Conservation (phyloP, 495 filamentous ascomycete genomes). For the Penicillium subrubescens region DNA sequence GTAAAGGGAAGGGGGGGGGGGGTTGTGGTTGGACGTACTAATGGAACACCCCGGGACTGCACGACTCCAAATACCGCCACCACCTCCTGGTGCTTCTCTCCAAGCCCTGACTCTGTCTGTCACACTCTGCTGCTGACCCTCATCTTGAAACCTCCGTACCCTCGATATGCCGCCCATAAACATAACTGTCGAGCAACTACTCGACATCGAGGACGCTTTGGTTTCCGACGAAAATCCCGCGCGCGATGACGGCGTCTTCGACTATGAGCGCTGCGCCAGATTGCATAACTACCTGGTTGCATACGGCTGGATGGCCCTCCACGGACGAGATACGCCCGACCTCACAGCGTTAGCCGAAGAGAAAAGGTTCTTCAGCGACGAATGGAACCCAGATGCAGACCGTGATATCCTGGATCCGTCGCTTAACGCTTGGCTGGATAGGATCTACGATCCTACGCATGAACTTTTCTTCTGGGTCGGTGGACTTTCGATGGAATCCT, state of each 20-base stretch:
- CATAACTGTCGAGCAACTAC: not conserved
- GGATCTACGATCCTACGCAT: constrained; percentile 19
- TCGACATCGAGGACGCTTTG: constrained; percentile 29
- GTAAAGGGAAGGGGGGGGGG: too few relatives aligned
- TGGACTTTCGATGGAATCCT: constrained; percentile 9
- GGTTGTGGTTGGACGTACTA: too few relatives aligned
- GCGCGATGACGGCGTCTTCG: constrained; percentile 31
- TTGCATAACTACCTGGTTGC: constrained; percentile 45
- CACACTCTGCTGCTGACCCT: too few relatives aligned
- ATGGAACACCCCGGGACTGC: too few relatives aligned
- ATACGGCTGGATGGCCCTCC: constrained; percentile 34
- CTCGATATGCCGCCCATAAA: too few relatives aligned
- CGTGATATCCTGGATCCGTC: constrained; percentile 27
- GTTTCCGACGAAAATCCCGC: constrained; percentile 33
- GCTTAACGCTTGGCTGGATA: constrained; percentile 30
- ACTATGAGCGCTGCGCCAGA: constrained; percentile 42
- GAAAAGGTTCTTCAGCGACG: not conserved
- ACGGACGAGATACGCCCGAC: constrained; percentile 13
- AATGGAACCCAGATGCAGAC: constrained; percentile 8
- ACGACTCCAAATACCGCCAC: too few relatives aligned
- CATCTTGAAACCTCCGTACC: too few relatives aligned
- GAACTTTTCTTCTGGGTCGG: constrained; percentile 30
- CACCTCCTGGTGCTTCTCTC: too few relatives aligned
- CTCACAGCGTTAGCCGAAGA: constrained; percentile 19
- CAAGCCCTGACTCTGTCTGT: too few relatives aligned